These are phyloP conservation scores for Fragilaria crotonensis DNA, from an alignment of 108 stramenopile species.

Conservation along the genomic window DNA sequence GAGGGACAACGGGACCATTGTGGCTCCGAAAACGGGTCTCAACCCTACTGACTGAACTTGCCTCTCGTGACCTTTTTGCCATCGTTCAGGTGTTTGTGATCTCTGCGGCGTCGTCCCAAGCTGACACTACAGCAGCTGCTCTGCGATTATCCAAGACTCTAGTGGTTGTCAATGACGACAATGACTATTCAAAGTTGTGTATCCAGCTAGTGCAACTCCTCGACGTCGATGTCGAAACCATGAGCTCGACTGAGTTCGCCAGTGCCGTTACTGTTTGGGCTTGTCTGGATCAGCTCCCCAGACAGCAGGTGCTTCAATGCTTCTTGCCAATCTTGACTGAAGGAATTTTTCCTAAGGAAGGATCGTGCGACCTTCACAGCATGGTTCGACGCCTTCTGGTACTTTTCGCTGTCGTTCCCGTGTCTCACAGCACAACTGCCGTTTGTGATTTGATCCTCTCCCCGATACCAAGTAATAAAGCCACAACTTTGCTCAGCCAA, in stretches of 20 bases:
- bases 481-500: constrained; percentile 42
- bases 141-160: constrained; percentile 54
- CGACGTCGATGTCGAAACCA: background rate
- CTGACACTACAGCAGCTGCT: constrained; percentile 41
- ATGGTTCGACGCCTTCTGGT: no score
- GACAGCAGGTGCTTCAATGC: no score
- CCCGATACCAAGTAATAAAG: no score
- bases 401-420: no score
- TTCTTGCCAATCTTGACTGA: no score
- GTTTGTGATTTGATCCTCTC: no score
- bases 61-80: constrained; percentile 38
- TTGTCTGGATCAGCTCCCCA: constrained; percentile 22
- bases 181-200: constrained; percentile 17
- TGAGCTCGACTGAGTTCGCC: constrained; percentile 10
- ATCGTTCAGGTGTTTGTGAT: constrained; percentile 75
- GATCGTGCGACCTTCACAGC: no score
- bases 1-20: constrained; percentile 32
- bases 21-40: constrained; percentile 63
- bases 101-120: constrained; percentile 14
- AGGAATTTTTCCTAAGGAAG: no score
- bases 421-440: no score
- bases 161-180: background rate
- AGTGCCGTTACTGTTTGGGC: constrained; percentile 42
- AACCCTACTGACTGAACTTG: constrained; percentile 45
- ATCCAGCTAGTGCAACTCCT: constrained; percentile 32